These are phyloP conservation scores for Debaryomyces castellii DNA, from an alignment of 805 yeast species.

Conservation along the genomic window DNA sequence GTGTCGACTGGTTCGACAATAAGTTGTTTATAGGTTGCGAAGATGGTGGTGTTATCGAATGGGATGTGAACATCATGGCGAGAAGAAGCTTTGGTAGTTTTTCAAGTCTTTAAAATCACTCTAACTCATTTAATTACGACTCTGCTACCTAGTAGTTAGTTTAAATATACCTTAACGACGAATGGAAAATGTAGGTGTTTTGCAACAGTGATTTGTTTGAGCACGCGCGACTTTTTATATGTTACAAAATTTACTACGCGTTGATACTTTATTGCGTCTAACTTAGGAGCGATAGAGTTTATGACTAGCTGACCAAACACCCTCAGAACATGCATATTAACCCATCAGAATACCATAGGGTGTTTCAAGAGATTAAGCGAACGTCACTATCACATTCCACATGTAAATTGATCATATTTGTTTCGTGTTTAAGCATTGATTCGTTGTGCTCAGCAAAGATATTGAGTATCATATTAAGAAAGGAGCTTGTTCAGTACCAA, in stretches of 20 bases:
- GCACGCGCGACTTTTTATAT: neutral
- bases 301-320: conserved; percentile 12
- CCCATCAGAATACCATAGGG: conserved; percentile 64
- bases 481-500: conserved; percentile 83
- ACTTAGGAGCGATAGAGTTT: neutral
- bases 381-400: conserved; percentile 90
- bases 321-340: conserved; percentile 64
- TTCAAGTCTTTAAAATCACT: conserved; percentile 24
- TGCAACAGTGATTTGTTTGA: neutral
- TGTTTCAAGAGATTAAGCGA: conserved; percentile 65
- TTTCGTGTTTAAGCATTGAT: conserved; percentile 87
- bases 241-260: neutral
- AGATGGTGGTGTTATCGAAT: conserved; percentile 38
- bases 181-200: neutral
- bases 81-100: conserved; percentile 40
- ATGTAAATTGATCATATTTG: conserved; percentile 83
- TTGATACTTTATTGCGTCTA: neutral
- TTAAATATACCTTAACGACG: neutral
- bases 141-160: neutral
- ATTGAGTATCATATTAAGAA: conserved; percentile 66
- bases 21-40: conserved; percentile 40
- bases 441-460: conserved; percentile 87
- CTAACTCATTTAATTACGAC: neutral
- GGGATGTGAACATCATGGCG: conserved; percentile 40
- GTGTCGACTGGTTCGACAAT: conserved; percentile 34